A percentile compares a stretch with the other conserved stretches of the same genome.
These are phyloP conservation scores for Kandelia obovata DNA, from an alignment of 345 rosid species.

Conservation along the genomic window DNA sequence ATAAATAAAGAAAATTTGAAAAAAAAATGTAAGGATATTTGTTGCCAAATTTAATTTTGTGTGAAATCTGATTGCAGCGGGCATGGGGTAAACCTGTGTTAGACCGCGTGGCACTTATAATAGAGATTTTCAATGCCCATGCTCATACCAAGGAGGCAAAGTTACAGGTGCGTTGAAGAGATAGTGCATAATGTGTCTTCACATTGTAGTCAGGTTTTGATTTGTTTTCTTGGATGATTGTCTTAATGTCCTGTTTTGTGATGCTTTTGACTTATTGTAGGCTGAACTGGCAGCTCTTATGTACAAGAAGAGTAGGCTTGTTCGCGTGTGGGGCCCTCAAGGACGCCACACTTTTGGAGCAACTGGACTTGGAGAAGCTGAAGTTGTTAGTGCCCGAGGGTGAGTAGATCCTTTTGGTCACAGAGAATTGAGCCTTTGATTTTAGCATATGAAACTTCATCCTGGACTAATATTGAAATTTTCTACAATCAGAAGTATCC, in stretches of 20 bases:
- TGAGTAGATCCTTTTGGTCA: conserved; percentile 25
- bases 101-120: conserved; percentile 91
- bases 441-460: no score
- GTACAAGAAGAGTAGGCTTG: conserved; percentile 89
- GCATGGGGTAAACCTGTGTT: conserved; percentile 75
- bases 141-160: conserved; percentile 91
- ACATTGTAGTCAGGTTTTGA: not conserved
- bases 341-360: conserved; percentile 74
- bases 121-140: conserved; percentile 95
- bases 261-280: conserved; percentile 33
- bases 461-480: no score
- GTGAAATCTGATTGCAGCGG: conserved; percentile 36
- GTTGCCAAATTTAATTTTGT: not conserved
- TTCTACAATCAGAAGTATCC: no score
- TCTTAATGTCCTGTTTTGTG: conserved; percentile 9
- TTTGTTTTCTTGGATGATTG: not conserved
- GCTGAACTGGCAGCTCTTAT: conserved; percentile 87
- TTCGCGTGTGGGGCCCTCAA: conserved; percentile 71
- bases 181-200: conserved; percentile 3
- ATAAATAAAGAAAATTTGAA: no score
- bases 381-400: conserved; percentile 99
- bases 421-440: no score
- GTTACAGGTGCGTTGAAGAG: conserved; percentile 59
- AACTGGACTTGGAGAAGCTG: conserved; percentile 63
- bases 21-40: not conserved